A percentile compares a stretch with the other conserved stretches of the same genome.
These are phyloP conservation scores for Dionaea muscipula DNA, from an alignment of 179 eudicot species.

Conservation along the genomic window DNA sequence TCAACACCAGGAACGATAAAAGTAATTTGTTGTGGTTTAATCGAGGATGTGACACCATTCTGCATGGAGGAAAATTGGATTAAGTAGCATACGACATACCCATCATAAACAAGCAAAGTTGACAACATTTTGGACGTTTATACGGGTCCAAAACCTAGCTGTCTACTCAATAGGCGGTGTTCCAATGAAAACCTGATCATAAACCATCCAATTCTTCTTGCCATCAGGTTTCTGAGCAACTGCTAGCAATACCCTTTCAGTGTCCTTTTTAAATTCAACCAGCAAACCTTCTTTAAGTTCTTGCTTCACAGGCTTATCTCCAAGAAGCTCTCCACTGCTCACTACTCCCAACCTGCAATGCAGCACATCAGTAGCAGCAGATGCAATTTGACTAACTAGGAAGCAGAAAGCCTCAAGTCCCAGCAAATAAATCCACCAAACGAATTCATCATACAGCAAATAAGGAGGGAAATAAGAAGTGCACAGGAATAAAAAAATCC, in stretches of 20 bases:
- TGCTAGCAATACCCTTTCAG: constrained; percentile 79
- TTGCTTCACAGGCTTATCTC: constrained; percentile 42
- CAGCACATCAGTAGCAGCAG: neutral
- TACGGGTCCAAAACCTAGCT: constrained; percentile 29
- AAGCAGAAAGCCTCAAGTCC: neutral
- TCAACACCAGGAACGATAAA: constrained; percentile 73
- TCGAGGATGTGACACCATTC: constrained; percentile 75
- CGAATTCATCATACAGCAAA: too few species aligned
- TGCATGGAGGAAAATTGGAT: constrained; percentile 22
- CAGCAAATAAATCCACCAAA: too few species aligned
- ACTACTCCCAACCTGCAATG: constrained; percentile 45
- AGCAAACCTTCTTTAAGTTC: constrained; percentile 53
- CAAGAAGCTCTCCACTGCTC: constrained; percentile 39
- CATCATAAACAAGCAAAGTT: too few species aligned
- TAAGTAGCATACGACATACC: constrained; percentile 11
- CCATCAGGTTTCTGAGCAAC: constrained; percentile 85
- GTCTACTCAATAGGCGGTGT: constrained; percentile 26
- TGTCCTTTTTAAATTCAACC: constrained; percentile 78
- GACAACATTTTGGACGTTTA: too few species aligned
- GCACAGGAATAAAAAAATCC: too few species aligned
- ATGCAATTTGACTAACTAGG: neutral
- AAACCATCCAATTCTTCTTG: constrained; percentile 91
- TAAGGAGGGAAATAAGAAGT: too few species aligned
- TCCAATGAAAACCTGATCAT: constrained; percentile 68
- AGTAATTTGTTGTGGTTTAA: constrained; percentile 90